Evolutionary conservation across 805 yeast genomes (phyloP), one percentile per base, ranked within the genome.

Genomic region (Kuraishia cidri): DNA sequence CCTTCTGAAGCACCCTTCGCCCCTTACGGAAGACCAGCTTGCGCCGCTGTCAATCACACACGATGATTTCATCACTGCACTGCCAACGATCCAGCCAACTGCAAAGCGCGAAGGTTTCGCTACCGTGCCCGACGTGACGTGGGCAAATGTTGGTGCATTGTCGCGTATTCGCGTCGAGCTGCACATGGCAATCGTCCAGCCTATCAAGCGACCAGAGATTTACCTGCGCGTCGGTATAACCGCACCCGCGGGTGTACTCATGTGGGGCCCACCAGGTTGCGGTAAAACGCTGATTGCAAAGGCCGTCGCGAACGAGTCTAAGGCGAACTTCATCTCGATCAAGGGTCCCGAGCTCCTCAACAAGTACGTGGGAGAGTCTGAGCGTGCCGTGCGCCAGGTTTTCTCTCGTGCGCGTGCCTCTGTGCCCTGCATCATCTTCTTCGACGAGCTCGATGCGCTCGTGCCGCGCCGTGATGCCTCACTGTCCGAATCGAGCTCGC

Each of bases 181-280:
- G 20, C 95, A 92, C 50, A 86, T 87, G 92, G 95, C 97, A 10
- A 86, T 92, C 41, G 98, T 92, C 2, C 97, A 90, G 53, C 98
- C 98, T 1, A 88, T 92, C 44, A 79, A 80, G 48, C 73, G 84
- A 41, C 98, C 98, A 2, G 97, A 90, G 40, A 60, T 90, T 14
- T 92, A 83, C 50, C 78, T 75, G 41, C 75, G 78, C 37, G 97
- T 88, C 8, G 98, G 98, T 55, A 88, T 92, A 27, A 75, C 86
- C 34, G 96, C 97, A 0, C 97, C 97, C 2, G 87, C 95, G 0
- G 98, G 98, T 36, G 98, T 92, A 1, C 60, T 92, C 17, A 71
- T 92, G 66, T 92, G 98, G 98, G 98, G 98, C 0, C 98, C 98
- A 2, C 98, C 98, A 3, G 98, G 98, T 24, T 92, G 97, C 62